These are phyloP conservation scores for Xylaria multiplex DNA, from an alignment of 2,329 filamentous ascomycete genomes.

Conservation along the genomic window DNA sequence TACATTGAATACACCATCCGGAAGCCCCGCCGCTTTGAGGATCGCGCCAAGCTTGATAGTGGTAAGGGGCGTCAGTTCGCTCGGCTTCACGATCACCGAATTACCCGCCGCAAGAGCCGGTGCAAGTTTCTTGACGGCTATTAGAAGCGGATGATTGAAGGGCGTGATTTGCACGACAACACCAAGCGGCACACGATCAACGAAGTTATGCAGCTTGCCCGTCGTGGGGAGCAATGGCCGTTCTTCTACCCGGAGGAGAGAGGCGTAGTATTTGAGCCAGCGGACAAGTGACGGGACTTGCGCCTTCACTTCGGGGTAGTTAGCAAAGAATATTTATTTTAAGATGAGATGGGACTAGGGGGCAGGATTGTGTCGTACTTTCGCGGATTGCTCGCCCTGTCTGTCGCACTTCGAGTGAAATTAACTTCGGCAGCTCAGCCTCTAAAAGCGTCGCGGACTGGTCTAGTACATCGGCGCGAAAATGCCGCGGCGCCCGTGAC, in stretches of 20 bases:
- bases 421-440: slow-evolving; percentile 63
- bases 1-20: slow-evolving; percentile 74
- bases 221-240: slow-evolving; percentile 71
- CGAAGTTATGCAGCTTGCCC: slow-evolving; percentile 68
- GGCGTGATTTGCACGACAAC: slow-evolving; percentile 67
- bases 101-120: slow-evolving; percentile 70
- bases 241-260: slow-evolving; percentile 73
- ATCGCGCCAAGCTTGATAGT: slow-evolving; percentile 69
- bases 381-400: slow-evolving; percentile 75
- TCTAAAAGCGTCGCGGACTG: slow-evolving; percentile 66
- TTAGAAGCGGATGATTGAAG: slow-evolving; percentile 68
- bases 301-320: slow-evolving; percentile 60
- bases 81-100: slow-evolving; percentile 69
- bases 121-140: slow-evolving; percentile 68
- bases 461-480: slow-evolving; percentile 71
- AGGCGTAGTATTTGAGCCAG: slow-evolving; percentile 78
- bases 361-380: slow-evolving; percentile 47
- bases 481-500: slow-evolving; percentile 66
- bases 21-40: slow-evolving; percentile 73
- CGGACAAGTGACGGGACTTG: slow-evolving; percentile 73
- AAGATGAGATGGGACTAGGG: background rate
- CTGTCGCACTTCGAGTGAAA: slow-evolving; percentile 72
- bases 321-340: background rate
- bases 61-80: slow-evolving; percentile 70
- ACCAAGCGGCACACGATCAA: slow-evolving; percentile 65